Evolutionary conservation across 495 filamentous ascomycete genomes (phyloP).

Genomic region (Cercophora sp.): DNA sequence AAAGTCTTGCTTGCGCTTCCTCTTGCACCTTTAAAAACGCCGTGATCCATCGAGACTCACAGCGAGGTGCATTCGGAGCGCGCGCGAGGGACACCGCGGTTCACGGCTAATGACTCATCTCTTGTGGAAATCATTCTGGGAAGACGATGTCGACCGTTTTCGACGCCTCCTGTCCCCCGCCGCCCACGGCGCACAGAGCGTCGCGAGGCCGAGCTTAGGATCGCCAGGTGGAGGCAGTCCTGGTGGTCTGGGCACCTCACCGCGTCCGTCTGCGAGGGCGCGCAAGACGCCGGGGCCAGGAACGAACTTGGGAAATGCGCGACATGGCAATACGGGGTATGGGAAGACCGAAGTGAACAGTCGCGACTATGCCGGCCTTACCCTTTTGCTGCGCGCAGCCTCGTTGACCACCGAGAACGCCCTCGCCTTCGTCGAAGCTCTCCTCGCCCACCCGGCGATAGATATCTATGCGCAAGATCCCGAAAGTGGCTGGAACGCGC

Average conservation of each 20-base stretch:
- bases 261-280: slow-evolving; percentile 38
- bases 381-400: slow-evolving; percentile 79
- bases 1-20: slow-evolving; percentile 35
- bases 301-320: slow-evolving; percentile 23
- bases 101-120: slow-evolving; percentile 80
- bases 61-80: slow-evolving; percentile 75
- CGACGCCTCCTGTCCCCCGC: slow-evolving; percentile 71
- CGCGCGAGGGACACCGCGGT: slow-evolving; percentile 36
- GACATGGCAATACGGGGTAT: slow-evolving; percentile 35
- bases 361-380: slow-evolving; percentile 71
- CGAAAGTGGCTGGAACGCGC: slow-evolving; percentile 93
- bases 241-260: slow-evolving; percentile 40
- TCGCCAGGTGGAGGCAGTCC: slow-evolving; percentile 24
- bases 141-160: slow-evolving; percentile 93
- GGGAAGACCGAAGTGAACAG: slow-evolving; percentile 74
- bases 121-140: slow-evolving; percentile 92
- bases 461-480: slow-evolving; percentile 83
- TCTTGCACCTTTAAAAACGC: slow-evolving; percentile 73
- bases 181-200: slow-evolving; percentile 47
- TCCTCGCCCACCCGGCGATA: slow-evolving; percentile 75
- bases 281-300: slow-evolving; percentile 42
- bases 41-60: slow-evolving; percentile 74
- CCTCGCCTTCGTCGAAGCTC: slow-evolving; percentile 65
- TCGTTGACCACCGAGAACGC: slow-evolving; percentile 67
- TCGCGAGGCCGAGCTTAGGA: slow-evolving; percentile 39